Evolutionary conservation across 768 basidiomycete species (phyloP).

Genomic region (Mycena amicta): DNA sequence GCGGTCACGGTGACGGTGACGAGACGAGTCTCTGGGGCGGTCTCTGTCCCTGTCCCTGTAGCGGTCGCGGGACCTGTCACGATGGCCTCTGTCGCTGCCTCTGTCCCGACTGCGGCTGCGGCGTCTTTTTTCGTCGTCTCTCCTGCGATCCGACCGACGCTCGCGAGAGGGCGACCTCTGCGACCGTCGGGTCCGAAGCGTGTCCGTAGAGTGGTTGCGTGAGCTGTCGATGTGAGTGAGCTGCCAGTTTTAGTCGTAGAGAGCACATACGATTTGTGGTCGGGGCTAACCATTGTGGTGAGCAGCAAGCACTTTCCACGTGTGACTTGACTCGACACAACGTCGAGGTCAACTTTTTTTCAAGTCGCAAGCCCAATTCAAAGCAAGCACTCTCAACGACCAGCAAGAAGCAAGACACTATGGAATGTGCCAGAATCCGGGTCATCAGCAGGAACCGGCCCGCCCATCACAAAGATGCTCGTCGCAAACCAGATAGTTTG

Average conservation of each 20-base stretch:
- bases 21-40: slow-evolving; percentile 34
- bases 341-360: background rate
- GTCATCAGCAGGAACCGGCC: background rate
- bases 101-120: slow-evolving; percentile 67
- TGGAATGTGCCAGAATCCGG: background rate
- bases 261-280: slow-evolving; percentile 59
- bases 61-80: slow-evolving; percentile 59
- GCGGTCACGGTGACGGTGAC: slow-evolving; percentile 51
- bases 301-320: background rate
- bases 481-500: slow-evolving; percentile 61
- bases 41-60: slow-evolving; percentile 56
- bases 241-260: background rate
- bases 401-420: no score
- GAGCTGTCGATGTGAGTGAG: slow-evolving; percentile 42
- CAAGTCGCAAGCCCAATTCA: no score
- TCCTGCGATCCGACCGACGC: slow-evolving; percentile 53
- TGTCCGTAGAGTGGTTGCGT: slow-evolving; percentile 77
- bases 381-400: background rate
- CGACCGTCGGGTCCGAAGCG: slow-evolving; percentile 70
- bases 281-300: slow-evolving; percentile 31
- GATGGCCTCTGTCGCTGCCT: slow-evolving; percentile 54
- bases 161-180: slow-evolving; percentile 68
- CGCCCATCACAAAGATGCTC: slow-evolving; percentile 25
- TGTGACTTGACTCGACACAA: background rate
- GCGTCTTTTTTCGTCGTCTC: slow-evolving; percentile 61